These are phyloP conservation scores for Priceomyces castillae DNA, from an alignment of 805 yeast genomes.

Conservation along the genomic window DNA sequence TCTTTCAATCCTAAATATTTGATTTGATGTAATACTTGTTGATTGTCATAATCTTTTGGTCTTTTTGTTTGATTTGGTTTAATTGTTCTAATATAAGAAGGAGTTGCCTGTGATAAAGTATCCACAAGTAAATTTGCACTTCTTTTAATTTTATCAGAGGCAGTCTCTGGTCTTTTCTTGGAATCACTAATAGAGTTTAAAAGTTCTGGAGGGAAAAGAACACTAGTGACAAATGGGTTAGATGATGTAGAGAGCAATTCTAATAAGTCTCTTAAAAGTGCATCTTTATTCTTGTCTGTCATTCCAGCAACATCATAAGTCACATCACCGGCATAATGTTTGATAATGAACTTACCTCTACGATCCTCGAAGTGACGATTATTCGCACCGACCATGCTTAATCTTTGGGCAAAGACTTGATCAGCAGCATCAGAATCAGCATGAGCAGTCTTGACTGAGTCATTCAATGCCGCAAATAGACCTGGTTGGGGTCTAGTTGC, in stretches of 20 bases:
- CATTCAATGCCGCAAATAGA: slow-evolving; percentile 91
- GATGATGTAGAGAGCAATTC: slow-evolving; percentile 72
- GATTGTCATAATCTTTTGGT: slow-evolving; percentile 83
- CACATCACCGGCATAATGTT: slow-evolving; percentile 99
- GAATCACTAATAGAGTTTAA: slow-evolving; percentile 46
- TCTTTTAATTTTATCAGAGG: slow-evolving; percentile 88
- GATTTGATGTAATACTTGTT: slow-evolving; percentile 91
- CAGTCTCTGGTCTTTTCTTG: slow-evolving; percentile 87
- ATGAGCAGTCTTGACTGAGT: slow-evolving; percentile 96
- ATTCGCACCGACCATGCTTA: slow-evolving; percentile 70
- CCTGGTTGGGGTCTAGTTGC: slow-evolving; percentile 90
- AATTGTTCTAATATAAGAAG: slow-evolving; percentile 95
- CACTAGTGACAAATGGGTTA: slow-evolving; percentile 64
- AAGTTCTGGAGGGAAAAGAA: slow-evolving; percentile 39
- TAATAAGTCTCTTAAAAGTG: slow-evolving; percentile 80
- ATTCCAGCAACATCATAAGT: slow-evolving; percentile 83
- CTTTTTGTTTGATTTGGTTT: slow-evolving; percentile 94
- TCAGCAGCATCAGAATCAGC: slow-evolving; percentile 97
- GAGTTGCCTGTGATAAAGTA: slow-evolving; percentile 85
- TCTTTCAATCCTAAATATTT: slow-evolving; percentile 95
- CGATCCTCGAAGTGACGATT: slow-evolving; percentile 90
- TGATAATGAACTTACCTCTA: slow-evolving; percentile 80
- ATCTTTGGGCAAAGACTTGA: slow-evolving; percentile 89
- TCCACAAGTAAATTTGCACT: slow-evolving; percentile 90
- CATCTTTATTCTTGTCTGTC: slow-evolving; percentile 97